A percentile compares a stretch with the other conserved stretches of the same genome.
These are phyloP conservation scores for Pseudonitzschia pungens DNA, from an alignment of 108 stramenopile genomes.

Conservation along the genomic window DNA sequence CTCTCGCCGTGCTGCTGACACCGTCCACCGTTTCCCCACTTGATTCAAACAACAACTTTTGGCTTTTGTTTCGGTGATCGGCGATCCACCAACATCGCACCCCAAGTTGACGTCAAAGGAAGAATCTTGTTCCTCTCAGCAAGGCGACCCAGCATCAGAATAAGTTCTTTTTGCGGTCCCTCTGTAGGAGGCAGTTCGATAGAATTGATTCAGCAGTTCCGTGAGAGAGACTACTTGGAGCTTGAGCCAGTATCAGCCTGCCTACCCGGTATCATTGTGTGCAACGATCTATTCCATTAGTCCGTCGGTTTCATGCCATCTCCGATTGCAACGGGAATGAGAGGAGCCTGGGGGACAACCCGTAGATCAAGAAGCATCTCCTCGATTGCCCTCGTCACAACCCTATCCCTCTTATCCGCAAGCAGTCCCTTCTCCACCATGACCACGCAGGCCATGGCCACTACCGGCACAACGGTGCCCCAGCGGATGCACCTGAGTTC, in stretches of 20 bases:
- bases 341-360: background rate
- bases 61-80: no score
- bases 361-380: background rate
- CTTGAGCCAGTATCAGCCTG: no score
- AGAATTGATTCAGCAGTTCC: no score
- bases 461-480: background rate
- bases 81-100: no score
- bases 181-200: no score
- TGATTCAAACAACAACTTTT: background rate
- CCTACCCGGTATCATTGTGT: no score
- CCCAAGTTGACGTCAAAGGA: no score
- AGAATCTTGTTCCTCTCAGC: no score
- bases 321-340: background rate
- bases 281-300: background rate
- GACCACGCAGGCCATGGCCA: background rate
- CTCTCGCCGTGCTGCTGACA: background rate
- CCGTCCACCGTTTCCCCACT: no score
- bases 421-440: background rate
- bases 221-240: no score
- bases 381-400: background rate
- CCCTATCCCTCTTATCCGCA: background rate
- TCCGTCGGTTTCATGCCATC: background rate
- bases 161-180: no score
- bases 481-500: slow-evolving; percentile 17
- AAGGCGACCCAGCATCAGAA: no score